phyloP scores from a whole-genome alignment of 805 yeast genomes.

The Millerozyma miso region DNA sequence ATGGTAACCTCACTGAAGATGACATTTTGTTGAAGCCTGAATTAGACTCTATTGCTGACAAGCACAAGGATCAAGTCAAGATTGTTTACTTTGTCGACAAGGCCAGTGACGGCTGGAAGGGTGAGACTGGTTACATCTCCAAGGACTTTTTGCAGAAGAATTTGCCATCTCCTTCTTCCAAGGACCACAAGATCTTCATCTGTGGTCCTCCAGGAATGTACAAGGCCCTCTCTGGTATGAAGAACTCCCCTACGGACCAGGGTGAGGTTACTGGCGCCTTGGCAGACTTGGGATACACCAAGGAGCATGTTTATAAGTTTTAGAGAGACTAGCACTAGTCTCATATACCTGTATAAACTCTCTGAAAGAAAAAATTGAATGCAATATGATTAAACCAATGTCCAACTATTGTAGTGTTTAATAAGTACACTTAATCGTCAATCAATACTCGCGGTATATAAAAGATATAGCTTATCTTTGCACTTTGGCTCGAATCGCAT shows the following conservation, averaged over 20 bases:
- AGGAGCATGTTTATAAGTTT: slow-evolving; percentile 87
- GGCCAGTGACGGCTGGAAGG: slow-evolving; percentile 46
- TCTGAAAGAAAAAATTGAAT: no score
- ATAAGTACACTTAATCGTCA: no score
- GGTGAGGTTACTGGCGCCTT: slow-evolving; percentile 90
- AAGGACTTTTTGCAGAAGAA: slow-evolving; percentile 62
- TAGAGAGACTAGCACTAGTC: no score
- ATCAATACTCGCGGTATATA: no score
- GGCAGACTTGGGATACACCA: slow-evolving; percentile 81
- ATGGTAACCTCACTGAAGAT: slow-evolving; percentile 71
- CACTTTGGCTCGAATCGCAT: no score
- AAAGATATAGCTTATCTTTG: no score
- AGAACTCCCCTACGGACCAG: slow-evolving; percentile 84
- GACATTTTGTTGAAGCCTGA: slow-evolving; percentile 81
- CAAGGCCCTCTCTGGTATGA: slow-evolving; percentile 81
- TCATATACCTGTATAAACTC: no score
- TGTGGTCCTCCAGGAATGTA: slow-evolving; percentile 96
- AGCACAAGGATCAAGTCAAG: slow-evolving; percentile 73
- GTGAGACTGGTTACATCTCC: slow-evolving; percentile 70
- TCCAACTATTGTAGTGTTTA: no score
- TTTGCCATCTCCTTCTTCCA: slow-evolving; percentile 56
- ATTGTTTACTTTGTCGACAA: slow-evolving; percentile 79
- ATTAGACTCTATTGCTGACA: slow-evolving; percentile 62
- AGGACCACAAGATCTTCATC: slow-evolving; percentile 65
- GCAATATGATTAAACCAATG: no score